phyloP scores from a whole-genome alignment of 2,329 filamentous ascomycete genomes.

The Samsoniella hepiali region DNA sequence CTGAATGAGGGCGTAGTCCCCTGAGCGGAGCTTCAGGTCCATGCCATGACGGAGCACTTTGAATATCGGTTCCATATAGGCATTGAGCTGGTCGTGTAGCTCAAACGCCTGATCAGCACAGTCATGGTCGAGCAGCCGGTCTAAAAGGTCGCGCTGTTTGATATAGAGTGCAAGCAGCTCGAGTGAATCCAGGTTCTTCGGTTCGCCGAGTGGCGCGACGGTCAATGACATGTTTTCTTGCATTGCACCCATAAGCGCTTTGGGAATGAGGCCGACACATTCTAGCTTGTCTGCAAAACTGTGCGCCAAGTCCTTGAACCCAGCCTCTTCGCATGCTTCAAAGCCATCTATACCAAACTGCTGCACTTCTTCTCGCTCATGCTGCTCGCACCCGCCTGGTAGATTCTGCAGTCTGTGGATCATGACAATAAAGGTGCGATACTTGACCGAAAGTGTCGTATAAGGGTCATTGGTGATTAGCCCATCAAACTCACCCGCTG shows the following conservation, averaged over 20 bases:
- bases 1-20: not conserved
- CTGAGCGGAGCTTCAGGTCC: not conserved
- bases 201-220: not conserved
- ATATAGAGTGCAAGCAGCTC: constrained; percentile 2
- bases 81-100: not conserved
- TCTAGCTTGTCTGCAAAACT: not conserved
- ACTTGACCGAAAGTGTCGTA: not conserved
- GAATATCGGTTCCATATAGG: not conserved
- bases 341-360: constrained; percentile 5
- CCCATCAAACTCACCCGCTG: not conserved
- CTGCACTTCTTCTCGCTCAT: not conserved
- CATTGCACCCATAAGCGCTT: not conserved
- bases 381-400: not conserved
- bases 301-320: constrained; percentile 4
- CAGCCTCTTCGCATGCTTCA: not conserved
- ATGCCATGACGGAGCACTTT: constrained; percentile 1
- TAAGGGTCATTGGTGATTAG: constrained; percentile 1
- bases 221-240: not conserved
- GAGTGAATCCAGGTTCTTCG: not conserved
- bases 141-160: not conserved
- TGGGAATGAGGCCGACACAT: not conserved
- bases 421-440: constrained; percentile 2
- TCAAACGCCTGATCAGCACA: not conserved
- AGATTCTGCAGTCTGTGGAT: not conserved
- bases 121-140: not conserved